Percentiles rank a stretch among this genome's conserved stretches.
Evolutionary conservation across 331 rosid genomes (phyloP).

Genomic region (Quercus tomentella): DNA sequence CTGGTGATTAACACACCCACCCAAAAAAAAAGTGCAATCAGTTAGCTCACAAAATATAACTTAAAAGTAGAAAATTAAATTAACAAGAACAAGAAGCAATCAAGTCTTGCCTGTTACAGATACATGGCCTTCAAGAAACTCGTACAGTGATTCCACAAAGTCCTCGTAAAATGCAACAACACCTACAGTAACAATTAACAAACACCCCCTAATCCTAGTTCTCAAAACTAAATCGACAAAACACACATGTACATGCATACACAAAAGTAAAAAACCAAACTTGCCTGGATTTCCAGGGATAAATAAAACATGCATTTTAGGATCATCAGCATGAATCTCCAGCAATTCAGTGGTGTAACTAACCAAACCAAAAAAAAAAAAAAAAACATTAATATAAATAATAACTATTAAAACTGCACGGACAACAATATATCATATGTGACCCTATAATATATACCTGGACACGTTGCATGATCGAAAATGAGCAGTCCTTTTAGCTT

Average conservation of each 20-base stretch:
- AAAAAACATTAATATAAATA: background rate
- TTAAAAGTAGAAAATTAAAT: background rate
- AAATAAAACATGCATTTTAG: conserved; percentile 63
- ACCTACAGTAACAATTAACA: conserved; percentile 41
- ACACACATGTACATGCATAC: background rate
- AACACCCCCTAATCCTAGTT: background rate
- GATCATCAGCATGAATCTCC: conserved; percentile 76
- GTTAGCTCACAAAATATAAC: conserved; percentile 23
- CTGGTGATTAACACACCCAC: conserved; percentile 28
- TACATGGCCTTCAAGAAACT: conserved; percentile 67
- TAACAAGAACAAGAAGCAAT: conserved; percentile 3
- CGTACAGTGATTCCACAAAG: conserved; percentile 72
- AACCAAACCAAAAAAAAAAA: background rate
- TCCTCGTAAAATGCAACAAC: conserved; percentile 64
- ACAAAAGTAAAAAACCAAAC: background rate
- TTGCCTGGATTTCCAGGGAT: conserved; percentile 94
- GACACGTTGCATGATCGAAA: conserved; percentile 70
- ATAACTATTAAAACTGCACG: background rate
- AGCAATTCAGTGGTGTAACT: conserved; percentile 68
- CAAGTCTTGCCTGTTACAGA: conserved; percentile 72
- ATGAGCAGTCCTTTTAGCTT: conserved; percentile 37
- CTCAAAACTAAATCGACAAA: conserved; percentile 2
- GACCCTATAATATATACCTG: conserved; percentile 33
- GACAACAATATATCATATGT: background rate
- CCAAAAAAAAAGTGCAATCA: background rate